Conservation (phyloP, 2,329 filamentous ascomycete genomes). For the Cadophora sp. region DNA sequence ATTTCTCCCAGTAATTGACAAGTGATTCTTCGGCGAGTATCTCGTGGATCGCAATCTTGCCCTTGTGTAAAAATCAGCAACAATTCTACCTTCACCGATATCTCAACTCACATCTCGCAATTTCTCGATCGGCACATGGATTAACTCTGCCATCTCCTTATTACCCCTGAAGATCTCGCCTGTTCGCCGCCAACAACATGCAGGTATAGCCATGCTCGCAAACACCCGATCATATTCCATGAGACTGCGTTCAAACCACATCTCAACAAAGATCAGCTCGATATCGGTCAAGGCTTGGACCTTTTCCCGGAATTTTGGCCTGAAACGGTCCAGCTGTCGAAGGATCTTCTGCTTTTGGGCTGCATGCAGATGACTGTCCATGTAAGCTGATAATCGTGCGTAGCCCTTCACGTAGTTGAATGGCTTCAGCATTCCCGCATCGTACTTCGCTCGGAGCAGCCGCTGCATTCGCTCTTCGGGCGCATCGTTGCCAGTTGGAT, state of each 20-base stretch:
- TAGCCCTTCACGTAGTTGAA: conserved; percentile 99
- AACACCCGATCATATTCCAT: conserved; percentile 99
- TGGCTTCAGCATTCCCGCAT: conserved; percentile 90
- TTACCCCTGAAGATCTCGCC: conserved; percentile 98
- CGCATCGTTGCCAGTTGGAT: conserved; percentile 84
- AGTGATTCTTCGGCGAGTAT: conserved; percentile 94
- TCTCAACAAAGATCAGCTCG: conserved; percentile 92
- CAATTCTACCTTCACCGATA: conserved; percentile 1
- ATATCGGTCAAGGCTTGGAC: conserved; percentile 92
- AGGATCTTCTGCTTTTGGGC: conserved; percentile 89
- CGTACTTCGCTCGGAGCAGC: conserved; percentile 92
- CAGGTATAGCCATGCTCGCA: conserved; percentile 97
- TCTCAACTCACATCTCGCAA: conserved; percentile 79
- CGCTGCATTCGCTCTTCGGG: conserved; percentile 96
- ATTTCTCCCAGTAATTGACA: conserved; percentile 99
- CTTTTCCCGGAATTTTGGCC: conserved; percentile 94
- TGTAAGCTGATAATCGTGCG: conserved; percentile 85
- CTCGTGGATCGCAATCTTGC: conserved; percentile 93
- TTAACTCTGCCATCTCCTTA: conserved; percentile 97
- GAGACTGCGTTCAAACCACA: conserved; percentile 97
- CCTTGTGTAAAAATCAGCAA: conserved; percentile 56
- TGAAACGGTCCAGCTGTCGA: conserved; percentile 88
- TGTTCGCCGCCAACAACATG: conserved; percentile 95
- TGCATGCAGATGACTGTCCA: conserved; percentile 85
- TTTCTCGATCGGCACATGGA: conserved; percentile 89